Conservation (phyloP, 257 asterid genomes). For the Solanum tarijense region DNA sequence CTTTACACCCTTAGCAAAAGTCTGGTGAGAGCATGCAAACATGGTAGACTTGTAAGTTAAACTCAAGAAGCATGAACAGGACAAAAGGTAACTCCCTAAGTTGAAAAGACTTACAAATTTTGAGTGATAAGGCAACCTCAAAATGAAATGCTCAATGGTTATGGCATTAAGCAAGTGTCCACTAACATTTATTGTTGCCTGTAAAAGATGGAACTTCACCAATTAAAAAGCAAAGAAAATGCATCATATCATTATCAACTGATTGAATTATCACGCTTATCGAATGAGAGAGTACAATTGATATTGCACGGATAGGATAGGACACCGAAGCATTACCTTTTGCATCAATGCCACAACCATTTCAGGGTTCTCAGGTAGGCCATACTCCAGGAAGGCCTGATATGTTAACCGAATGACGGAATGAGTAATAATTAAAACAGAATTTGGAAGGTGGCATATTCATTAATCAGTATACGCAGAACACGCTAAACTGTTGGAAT, state of each 20-base stretch:
- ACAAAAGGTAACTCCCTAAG: background rate
- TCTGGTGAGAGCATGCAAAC: conserved; percentile 23
- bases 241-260: background rate
- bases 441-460: background rate
- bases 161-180: conserved; percentile 59
- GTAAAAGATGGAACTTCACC: conserved; percentile 3
- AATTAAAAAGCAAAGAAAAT: background rate
- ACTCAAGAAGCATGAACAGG: background rate
- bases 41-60: background rate
- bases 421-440: background rate
- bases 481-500: background rate
- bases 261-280: background rate
- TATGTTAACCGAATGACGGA: background rate
- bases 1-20: conserved; percentile 47
- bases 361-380: conserved; percentile 60
- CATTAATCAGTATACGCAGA: background rate
- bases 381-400: conserved; percentile 69
- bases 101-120: conserved; percentile 33
- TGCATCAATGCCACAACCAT: conserved; percentile 65
- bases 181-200: conserved; percentile 70
- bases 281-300: background rate
- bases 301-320: background rate
- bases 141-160: conserved; percentile 70
- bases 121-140: conserved; percentile 72
- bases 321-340: conserved; percentile 32